Evolutionary conservation across 2,329 filamentous ascomycete species (phyloP).

Genomic region (Hymenoscyphus linearis): DNA sequence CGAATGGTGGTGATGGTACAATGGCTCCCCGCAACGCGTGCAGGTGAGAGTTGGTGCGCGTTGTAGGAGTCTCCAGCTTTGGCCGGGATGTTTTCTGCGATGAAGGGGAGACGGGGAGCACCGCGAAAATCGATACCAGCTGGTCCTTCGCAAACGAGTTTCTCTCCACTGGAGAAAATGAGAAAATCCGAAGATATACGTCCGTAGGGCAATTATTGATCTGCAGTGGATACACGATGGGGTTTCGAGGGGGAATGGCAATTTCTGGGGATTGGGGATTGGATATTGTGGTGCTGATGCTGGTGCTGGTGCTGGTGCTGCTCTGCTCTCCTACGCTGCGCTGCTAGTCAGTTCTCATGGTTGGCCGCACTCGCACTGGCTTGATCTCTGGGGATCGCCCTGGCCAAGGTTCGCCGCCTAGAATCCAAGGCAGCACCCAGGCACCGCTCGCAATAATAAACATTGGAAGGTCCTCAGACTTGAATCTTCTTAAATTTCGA

Average conservation of each 20-base stretch:
- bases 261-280: background rate
- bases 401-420: background rate
- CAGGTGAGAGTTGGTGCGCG: constrained; percentile 13
- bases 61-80: constrained; percentile 7
- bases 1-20: constrained; percentile 12
- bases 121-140: background rate
- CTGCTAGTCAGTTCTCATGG: background rate
- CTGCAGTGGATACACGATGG: background rate
- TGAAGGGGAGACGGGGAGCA: background rate
- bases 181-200: background rate
- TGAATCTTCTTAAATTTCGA: background rate
- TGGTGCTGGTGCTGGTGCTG: no score
- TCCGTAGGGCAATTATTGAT: background rate
- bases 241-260: background rate
- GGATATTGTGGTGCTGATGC: background rate
- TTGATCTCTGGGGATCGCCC: background rate
- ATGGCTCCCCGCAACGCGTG: constrained; percentile 18
- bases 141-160: background rate
- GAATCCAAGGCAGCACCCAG: background rate
- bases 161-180: background rate
- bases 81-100: constrained; percentile 12
- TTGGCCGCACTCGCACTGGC: background rate
- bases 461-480: background rate
- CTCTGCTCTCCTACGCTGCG: background rate
- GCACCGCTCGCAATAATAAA: background rate